Evolutionary conservation across 2,329 filamentous ascomycete species (phyloP), one percentile per base, ranked within the genome.

Genomic region (Aspergillus sp.): DNA sequence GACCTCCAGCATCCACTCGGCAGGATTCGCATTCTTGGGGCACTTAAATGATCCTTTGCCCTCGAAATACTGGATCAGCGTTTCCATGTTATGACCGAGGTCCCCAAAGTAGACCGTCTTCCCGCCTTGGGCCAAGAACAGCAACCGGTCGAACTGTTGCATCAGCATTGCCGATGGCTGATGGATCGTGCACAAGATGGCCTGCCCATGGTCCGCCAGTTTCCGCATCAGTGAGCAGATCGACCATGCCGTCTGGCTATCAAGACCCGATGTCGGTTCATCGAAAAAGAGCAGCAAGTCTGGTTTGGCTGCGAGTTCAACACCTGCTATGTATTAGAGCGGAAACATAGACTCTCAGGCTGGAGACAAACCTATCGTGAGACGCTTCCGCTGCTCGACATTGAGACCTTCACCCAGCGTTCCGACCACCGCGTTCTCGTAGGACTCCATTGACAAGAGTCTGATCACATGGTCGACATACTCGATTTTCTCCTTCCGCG

Each of bases 101-200:
- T 78, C 65, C 1, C 78, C 78, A 54, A 81, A 81, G 47, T 82
- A 82, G 1, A 80, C 74, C 0, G 75, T 80, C 45, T 69, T 72
- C 0, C 78, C 78, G 15, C 77, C 77, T 33, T 66, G 68, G 3
- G 74, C 74, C 1, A 82, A 61, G 49, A 82, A 75, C 0, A 80
- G 61, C 0, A 80, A 58, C 0, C 69, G 67, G 42, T 80, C 76
- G 30, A 80, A 94, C 39, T 84, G 78, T 55, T 93, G 82, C 68
- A 94, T 93, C 33, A 94, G 69, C 69, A 93, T 85, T 20, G 86
- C 86, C 7, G 84, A 91, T 7, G 88, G 88, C 58, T 95, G 88
- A 57, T 95, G 88, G 40, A 94, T 94, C 0, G 88, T 94, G 64
- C 86, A 93, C 7, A 94, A 74, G 55, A 94, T 82, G 26, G 88